Percentiles rank a stretch among this genome's conserved stretches.
Evolutionary conservation across 352 stramenopile species (phyloP).

Genomic region (Phytophthora crassamura): DNA sequence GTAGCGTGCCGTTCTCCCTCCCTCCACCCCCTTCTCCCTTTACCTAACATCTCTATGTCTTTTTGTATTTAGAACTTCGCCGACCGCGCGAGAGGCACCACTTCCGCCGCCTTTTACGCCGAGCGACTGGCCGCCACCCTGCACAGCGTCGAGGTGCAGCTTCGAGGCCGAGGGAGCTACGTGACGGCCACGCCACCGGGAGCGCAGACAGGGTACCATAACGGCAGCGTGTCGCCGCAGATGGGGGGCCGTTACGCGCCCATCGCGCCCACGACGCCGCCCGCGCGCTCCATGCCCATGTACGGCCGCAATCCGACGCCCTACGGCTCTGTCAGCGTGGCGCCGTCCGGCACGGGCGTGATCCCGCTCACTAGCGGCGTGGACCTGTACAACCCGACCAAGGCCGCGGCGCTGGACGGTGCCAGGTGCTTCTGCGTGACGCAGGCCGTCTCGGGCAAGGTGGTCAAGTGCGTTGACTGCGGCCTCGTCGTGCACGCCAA

Average conservation of each 20-base stretch:
- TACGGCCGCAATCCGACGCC: slow-evolving; percentile 16
- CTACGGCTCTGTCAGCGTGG: slow-evolving; percentile 14
- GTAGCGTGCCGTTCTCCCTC: background rate
- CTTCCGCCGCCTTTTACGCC: slow-evolving; percentile 64
- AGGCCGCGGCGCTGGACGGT: slow-evolving; percentile 37
- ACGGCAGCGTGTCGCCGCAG: slow-evolving; percentile 1
- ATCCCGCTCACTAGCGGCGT: slow-evolving; percentile 35
- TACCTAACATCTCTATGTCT: slow-evolving; percentile 7
- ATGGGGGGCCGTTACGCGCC: slow-evolving; percentile 10
- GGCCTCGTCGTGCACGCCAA: slow-evolving; percentile 74
- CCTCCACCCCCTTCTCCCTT: background rate
- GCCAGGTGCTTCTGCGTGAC: slow-evolving; percentile 71
- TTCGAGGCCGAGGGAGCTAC: slow-evolving; percentile 15
- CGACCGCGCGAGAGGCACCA: slow-evolving; percentile 54
- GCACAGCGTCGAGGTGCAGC: slow-evolving; percentile 60
- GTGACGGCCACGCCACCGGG: slow-evolving; percentile 5
- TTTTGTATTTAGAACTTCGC: slow-evolving; percentile 48
- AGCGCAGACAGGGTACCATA: slow-evolving; percentile 6
- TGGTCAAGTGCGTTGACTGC: slow-evolving; percentile 63
- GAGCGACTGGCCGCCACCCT: slow-evolving; percentile 55
- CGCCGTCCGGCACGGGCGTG: slow-evolving; percentile 18
- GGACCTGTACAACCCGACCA: slow-evolving; percentile 46
- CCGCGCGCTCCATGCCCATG: slow-evolving; percentile 20
- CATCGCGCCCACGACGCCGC: slow-evolving; percentile 15
- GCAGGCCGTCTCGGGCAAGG: slow-evolving; percentile 41